Evolutionary conservation across 805 yeast genomes (phyloP).

Genomic region (Metschnikowia drakensbergensis): DNA sequence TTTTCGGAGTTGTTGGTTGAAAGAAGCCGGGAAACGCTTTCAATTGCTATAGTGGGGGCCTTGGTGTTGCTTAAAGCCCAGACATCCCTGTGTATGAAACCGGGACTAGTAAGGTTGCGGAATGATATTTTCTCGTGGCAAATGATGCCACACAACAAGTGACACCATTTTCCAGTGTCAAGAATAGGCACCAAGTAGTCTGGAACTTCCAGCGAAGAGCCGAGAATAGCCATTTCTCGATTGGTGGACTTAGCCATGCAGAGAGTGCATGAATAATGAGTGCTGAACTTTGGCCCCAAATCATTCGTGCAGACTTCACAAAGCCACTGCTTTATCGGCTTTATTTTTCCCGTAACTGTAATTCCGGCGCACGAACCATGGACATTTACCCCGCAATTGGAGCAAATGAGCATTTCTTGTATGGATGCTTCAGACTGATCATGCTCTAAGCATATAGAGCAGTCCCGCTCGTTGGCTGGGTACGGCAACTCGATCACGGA

Average conservation of each 20-base stretch:
- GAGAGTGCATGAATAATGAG: constrained; percentile 60
- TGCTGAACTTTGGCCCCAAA: constrained; percentile 53
- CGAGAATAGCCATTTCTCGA: constrained; percentile 42
- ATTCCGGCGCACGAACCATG: constrained; percentile 70
- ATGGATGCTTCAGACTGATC: constrained; percentile 23
- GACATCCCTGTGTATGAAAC: constrained; percentile 11
- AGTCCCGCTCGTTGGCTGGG: constrained; percentile 22
- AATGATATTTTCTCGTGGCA: constrained; percentile 34
- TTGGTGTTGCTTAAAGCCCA: constrained; percentile 5
- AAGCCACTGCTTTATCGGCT: constrained; percentile 53
- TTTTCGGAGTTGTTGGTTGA: constrained; percentile 24
- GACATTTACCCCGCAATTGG: constrained; percentile 62
- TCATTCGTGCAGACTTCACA: constrained; percentile 81
- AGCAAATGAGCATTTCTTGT: constrained; percentile 50
- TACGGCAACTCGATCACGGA: constrained; percentile 14
- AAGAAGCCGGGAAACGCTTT: constrained; percentile 26
- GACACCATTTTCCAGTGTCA: constrained; percentile 69
- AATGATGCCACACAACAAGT: constrained; percentile 66
- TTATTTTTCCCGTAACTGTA: constrained; percentile 14
- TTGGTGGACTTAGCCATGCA: constrained; percentile 56
- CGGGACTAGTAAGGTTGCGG: constrained; percentile 8
- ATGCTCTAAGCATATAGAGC: constrained; percentile 55
- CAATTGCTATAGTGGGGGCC: constrained; percentile 19
- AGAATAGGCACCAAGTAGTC: constrained; percentile 69
- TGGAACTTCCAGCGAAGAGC: constrained; percentile 41